These are phyloP conservation scores for Ganoderma lucidum DNA, from an alignment of 1,284 basidiomycete genomes.

Conservation along the genomic window DNA sequence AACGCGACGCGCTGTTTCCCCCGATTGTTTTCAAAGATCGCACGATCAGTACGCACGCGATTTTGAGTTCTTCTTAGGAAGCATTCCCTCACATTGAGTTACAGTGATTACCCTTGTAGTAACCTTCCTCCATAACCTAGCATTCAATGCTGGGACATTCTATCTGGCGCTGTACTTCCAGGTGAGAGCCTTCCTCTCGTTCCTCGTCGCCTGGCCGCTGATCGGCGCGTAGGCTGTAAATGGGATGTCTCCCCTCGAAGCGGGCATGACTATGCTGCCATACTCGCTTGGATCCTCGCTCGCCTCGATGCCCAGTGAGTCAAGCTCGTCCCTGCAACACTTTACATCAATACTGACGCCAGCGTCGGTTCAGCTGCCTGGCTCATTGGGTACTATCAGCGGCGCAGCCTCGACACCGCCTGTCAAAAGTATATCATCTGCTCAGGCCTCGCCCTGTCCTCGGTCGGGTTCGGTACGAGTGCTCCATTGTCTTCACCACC, in stretches of 20 bases:
- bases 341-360: conserved; percentile 25
- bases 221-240: conserved; percentile 61
- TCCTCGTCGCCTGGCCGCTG: conserved; percentile 25
- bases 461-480: conserved; percentile 74
- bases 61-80: conserved; percentile 22
- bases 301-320: conserved; percentile 71
- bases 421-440: conserved; percentile 72
- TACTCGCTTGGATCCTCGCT: conserved; percentile 84
- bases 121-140: conserved; percentile 80
- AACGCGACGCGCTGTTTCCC: conserved; percentile 77
- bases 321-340: conserved; percentile 19
- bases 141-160: conserved; percentile 83
- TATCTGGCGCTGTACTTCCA: conserved; percentile 84
- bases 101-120: conserved; percentile 71
- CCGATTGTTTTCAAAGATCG: conserved; percentile 62
- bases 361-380: conserved; percentile 57
- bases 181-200: conserved; percentile 48
- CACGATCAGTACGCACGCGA: conserved; percentile 58
- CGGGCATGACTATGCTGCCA: conserved; percentile 77
- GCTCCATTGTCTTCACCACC: conserved; percentile 26
- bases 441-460: conserved; percentile 65
- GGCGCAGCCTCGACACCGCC: conserved; percentile 59
- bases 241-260: conserved; percentile 67
- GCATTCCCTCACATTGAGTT: conserved; percentile 33
- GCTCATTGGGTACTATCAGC: conserved; percentile 73